Percentiles rank a stretch among this genome's conserved stretches.
Evolutionary conservation across 1,284 basidiomycete species (phyloP).

Genomic region (Ceratobasidium sp.): DNA sequence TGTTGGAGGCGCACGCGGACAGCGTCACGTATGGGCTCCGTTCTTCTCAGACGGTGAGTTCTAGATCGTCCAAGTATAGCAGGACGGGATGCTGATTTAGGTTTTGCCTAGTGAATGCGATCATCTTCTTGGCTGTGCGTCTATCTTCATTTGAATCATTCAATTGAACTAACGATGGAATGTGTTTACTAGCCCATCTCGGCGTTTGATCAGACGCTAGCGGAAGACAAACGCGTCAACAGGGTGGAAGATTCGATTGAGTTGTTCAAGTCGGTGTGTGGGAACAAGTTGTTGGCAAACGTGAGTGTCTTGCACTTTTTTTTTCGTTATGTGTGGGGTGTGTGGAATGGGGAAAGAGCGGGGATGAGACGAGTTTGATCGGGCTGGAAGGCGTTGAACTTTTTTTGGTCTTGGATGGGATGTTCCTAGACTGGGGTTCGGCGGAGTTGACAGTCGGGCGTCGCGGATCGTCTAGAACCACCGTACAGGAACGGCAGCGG

Average conservation of each 20-base stretch:
- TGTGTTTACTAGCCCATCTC: slow-evolving; percentile 29
- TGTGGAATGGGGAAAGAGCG: not conserved
- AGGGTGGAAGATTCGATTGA: slow-evolving; percentile 76
- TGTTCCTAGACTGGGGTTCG: too few relatives aligned
- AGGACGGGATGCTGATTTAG: not conserved
- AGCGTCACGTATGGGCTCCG: slow-evolving; percentile 42
- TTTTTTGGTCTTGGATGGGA: too few relatives aligned
- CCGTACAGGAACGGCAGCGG: too few relatives aligned
- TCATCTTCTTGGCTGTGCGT: slow-evolving; percentile 42
- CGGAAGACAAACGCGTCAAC: slow-evolving; percentile 49
- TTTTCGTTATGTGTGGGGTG: not conserved
- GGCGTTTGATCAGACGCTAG: slow-evolving; percentile 42
- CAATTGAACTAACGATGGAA: not conserved
- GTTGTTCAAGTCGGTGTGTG: slow-evolving; percentile 71
- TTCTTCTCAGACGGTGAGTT: slow-evolving; percentile 41
- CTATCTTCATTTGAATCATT: not conserved
- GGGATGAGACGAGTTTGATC: not conserved
- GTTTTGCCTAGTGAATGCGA: slow-evolving; percentile 25
- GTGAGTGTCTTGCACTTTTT: slow-evolving; percentile 33
- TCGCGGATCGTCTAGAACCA: not conserved
- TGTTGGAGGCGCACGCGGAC: slow-evolving; percentile 42
- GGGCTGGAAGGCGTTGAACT: not conserved
- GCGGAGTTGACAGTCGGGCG: too few relatives aligned
- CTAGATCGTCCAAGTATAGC: not conserved
- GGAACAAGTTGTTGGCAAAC: slow-evolving; percentile 58